Base-by-base conservation (phyloP, 257 asterid species). In the Schizonepeta tenuifolia region DNA sequence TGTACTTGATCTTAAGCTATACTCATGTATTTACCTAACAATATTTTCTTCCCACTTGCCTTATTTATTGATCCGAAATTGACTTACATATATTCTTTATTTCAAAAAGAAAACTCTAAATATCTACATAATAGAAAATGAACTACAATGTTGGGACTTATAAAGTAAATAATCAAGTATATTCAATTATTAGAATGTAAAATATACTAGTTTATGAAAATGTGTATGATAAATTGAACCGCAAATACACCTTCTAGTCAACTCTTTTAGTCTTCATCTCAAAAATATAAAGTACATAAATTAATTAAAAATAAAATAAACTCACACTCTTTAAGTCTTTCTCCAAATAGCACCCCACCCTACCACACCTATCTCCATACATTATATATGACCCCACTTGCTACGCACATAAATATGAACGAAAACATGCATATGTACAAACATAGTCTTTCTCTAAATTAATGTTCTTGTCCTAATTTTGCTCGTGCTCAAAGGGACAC, bases 311-410 rank as follows among this genome's bases (percentile, higher is more conserved):
- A 6, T 38, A 31, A 31, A 31, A 31, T 4, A 31, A 31, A 4
- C 7, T 1, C 43, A 38, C 43, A 38, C 11, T 38, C 43, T 38
- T 50, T 50, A 50, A 71, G 61, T 71, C 86, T 57, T 11, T 65
- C 9, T 9, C 12, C 47, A 33, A 20, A 7, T 62, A 7, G 24
- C 26, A 50, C 20, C 68, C 28, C 55, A 11, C 33, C 61, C 26
- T 9, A 3, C 53, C 73, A 58, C 57, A 24, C 41, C 8, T n/a
- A 0, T 21, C 49, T 67, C 22, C 24, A 24, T 33, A 59, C 60
- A 55, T 43, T 62, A 74, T 63, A 74, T 54, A 69, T 2, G 7
- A 31, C 62, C 67, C 65, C 70, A 64, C 74, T 55, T 56, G 18
- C 47, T 46, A 1, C 40, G 43, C 70, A 43, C 21, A 70, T 47